Percentiles rank a stretch among this genome's conserved stretches.
Evolutionary conservation across 768 basidiomycete genomes (phyloP).

Genomic region (Bullera alba): DNA sequence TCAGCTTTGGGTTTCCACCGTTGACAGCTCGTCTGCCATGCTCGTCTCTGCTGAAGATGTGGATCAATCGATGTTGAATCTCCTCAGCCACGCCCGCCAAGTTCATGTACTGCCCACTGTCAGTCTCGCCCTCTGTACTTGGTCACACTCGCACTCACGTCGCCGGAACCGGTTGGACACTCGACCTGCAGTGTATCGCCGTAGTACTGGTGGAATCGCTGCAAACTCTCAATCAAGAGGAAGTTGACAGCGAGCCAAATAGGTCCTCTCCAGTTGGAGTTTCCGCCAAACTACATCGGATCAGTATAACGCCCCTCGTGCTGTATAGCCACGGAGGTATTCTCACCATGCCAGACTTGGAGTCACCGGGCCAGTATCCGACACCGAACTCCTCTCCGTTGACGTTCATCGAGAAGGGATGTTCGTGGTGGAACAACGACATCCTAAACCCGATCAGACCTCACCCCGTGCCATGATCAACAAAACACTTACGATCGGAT

Average conservation of each 20-base stretch:
- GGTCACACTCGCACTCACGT: constrained; percentile 43
- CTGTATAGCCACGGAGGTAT: not conserved
- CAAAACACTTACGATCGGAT: constrained; percentile 72
- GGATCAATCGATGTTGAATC: constrained; percentile 97
- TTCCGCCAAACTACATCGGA: constrained; percentile 50
- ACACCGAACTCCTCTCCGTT: constrained; percentile 88
- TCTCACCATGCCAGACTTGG: constrained; percentile 75
- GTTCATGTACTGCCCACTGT: constrained; percentile 62
- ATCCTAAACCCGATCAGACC: constrained; percentile 51
- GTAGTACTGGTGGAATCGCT: constrained; percentile 91
- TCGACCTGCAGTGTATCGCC: constrained; percentile 86
- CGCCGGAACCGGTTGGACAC: constrained; percentile 94
- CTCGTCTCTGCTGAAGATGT: constrained; percentile 90
- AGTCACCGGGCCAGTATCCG: constrained; percentile 97
- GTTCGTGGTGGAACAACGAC: constrained; percentile 80
- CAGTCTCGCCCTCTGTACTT: constrained; percentile 1
- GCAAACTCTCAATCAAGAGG: constrained; percentile 84
- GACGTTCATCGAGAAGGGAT: constrained; percentile 92
- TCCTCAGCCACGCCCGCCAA: constrained; percentile 90
- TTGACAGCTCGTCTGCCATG: constrained; percentile 84
- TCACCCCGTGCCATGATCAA: not conserved
- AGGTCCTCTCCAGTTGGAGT: constrained; percentile 91
- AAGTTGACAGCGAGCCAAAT: constrained; percentile 94
- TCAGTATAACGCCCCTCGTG: constrained; percentile 5
- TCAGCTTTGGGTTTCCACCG: constrained; percentile 77